These are phyloP conservation scores for Sistotremastrum suecicum DNA, from an alignment of 768 basidiomycete genomes.

Conservation along the genomic window DNA sequence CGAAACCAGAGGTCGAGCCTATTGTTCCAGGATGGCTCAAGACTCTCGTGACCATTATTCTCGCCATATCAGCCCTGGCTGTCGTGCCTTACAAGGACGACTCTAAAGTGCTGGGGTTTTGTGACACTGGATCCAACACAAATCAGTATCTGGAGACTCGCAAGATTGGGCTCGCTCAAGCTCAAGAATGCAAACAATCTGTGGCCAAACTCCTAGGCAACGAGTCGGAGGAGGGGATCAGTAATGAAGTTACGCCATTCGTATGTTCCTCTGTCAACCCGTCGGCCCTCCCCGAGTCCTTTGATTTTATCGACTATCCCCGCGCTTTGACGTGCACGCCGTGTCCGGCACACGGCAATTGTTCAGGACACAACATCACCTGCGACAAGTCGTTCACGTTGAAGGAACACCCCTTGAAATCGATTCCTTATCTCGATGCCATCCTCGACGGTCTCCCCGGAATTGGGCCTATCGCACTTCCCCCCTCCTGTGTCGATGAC, in stretches of 20 bases:
- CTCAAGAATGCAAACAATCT: constrained; percentile 37
- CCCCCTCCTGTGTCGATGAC: constrained; percentile 67
- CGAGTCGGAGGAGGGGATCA: neutral
- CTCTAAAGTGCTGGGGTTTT: constrained; percentile 64
- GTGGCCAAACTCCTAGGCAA: neutral
- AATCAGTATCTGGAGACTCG: constrained; percentile 41
- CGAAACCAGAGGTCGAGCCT: constrained; percentile 8
- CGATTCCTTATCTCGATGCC: constrained; percentile 26
- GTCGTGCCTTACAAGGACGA: constrained; percentile 41
- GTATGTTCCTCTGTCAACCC: neutral
- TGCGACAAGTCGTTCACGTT: constrained; percentile 61
- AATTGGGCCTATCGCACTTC: constrained; percentile 62
- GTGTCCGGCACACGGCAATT: constrained; percentile 58
- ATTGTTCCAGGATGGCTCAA: constrained; percentile 17
- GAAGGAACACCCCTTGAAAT: constrained; percentile 32
- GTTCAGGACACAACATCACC: constrained; percentile 37
- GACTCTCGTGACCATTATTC: constrained; percentile 22
- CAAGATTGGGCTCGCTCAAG: constrained; percentile 28
- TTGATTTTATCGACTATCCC: neutral
- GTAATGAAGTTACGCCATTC: no score
- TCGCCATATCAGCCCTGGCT: constrained; percentile 17
- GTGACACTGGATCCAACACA: constrained; percentile 47
- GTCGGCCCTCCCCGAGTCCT: neutral
- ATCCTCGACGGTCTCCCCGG: constrained; percentile 58
- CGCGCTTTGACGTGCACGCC: constrained; percentile 39